phyloP scores from a whole-genome alignment of 176 grass and related monocot genomes.

The Luzula sylvatica region DNA sequence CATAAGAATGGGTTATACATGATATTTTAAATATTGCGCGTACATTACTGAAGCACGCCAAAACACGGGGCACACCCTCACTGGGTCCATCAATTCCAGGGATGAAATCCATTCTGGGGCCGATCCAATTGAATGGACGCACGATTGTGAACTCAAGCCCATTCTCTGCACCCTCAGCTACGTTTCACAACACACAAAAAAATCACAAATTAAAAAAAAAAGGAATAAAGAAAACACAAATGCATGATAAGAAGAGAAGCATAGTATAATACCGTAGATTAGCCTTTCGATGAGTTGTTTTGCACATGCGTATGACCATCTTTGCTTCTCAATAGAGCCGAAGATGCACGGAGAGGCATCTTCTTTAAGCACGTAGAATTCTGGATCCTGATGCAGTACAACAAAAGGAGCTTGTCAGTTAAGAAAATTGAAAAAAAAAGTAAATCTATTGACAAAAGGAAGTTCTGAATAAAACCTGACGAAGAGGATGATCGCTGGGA shows the following conservation, averaged over 20 bases:
- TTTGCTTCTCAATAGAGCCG: constrained; percentile 78
- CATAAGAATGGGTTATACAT: too few species aligned
- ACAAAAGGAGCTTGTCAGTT: neutral
- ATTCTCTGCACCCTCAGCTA: constrained; percentile 91
- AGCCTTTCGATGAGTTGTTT: constrained; percentile 98
- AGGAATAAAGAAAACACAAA: constrained; percentile 2
- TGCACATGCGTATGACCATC: constrained; percentile 90
- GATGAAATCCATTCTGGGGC: constrained; percentile 98
- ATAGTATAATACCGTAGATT: constrained; percentile 51
- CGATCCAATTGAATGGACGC: constrained; percentile 98
- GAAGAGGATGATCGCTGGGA: constrained; percentile 82
- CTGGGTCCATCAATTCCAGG: constrained; percentile 95
- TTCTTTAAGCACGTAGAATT: constrained; percentile 89
- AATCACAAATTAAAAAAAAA: constrained; percentile 3
- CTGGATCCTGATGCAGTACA: constrained; percentile 47
- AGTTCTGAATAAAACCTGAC: constrained; percentile 45
- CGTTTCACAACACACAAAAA: constrained; percentile 14
- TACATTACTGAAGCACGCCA: constrained; percentile 99
- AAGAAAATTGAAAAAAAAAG: neutral
- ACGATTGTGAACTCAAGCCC: constrained; percentile 88
- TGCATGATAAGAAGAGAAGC: neutral
- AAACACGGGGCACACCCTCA: constrained; percentile 87
- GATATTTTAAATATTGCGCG: neutral
- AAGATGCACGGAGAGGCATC: constrained; percentile 92
- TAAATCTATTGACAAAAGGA: neutral